These are phyloP conservation scores for Diatrype stigma DNA, from an alignment of 2,329 filamentous ascomycete species.

Conservation along the genomic window DNA sequence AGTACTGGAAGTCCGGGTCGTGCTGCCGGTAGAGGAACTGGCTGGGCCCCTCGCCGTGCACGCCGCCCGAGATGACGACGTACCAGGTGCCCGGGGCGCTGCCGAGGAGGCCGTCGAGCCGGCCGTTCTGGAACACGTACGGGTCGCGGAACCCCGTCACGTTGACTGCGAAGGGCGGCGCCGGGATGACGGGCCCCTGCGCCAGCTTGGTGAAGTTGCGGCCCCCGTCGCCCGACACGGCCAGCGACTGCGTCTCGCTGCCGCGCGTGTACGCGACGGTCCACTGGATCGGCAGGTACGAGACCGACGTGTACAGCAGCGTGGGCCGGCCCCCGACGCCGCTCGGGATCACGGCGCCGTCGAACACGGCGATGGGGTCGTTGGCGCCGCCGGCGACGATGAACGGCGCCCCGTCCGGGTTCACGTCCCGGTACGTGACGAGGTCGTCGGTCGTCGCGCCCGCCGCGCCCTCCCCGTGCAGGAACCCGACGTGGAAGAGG, in stretches of 20 bases:
- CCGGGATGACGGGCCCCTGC: constrained; percentile 33
- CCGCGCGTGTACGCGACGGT: constrained; percentile 40
- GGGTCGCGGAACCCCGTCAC: constrained; percentile 41
- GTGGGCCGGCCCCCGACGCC: constrained; percentile 40
- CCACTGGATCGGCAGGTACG: constrained; percentile 41
- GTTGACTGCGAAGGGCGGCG: constrained; percentile 34
- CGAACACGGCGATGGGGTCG: constrained; percentile 41
- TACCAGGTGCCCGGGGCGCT: constrained; percentile 34
- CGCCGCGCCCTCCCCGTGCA: constrained; percentile 30
- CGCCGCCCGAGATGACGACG: constrained; percentile 34
- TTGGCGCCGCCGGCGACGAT: constrained; percentile 22
- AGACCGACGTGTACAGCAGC: constrained; percentile 40
- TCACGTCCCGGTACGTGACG: constrained; percentile 33
- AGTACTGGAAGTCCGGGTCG: constrained; percentile 33
- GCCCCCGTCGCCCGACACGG: constrained; percentile 30
- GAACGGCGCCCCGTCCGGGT: constrained; percentile 35
- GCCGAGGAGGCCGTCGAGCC: constrained; percentile 31
- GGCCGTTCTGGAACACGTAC: constrained; percentile 35
- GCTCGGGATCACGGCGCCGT: constrained; percentile 38
- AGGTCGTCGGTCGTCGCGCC: constrained; percentile 38
- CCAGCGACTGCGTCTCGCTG: constrained; percentile 41
- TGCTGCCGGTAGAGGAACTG: constrained; percentile 37
- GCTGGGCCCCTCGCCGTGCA: constrained; percentile 33
- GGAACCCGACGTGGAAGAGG: constrained; percentile 40
- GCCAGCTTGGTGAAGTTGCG: constrained; percentile 35